phyloP scores from a whole-genome alignment of 257 asterid genomes.

The Nicotiana tabacum region DNA sequence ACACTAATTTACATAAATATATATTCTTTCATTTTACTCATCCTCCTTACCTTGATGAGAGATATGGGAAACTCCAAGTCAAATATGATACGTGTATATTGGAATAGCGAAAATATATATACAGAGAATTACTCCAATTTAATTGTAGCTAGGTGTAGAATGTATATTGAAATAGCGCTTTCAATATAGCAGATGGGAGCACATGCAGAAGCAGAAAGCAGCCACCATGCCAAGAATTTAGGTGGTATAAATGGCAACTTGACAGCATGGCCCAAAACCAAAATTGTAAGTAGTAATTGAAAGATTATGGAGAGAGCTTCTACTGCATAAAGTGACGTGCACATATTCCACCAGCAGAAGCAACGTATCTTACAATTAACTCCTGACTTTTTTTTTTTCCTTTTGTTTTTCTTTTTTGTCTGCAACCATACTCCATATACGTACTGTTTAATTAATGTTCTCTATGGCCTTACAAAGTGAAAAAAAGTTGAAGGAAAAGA shows the following conservation, averaged over 20 bases:
- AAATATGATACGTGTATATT: not conserved
- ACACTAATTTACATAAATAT: not conserved
- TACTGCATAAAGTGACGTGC: not conserved
- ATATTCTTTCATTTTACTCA: not conserved
- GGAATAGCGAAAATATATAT: not conserved
- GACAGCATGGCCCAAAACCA: constrained; percentile 11
- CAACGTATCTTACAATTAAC: constrained; percentile 4
- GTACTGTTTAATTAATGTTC: not conserved
- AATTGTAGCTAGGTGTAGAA: not conserved
- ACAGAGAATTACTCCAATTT: not conserved
- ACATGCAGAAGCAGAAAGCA: constrained; percentile 16
- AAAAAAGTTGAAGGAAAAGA: not conserved
- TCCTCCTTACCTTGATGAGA: not conserved
- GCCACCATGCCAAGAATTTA: constrained; percentile 11
- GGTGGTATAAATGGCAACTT: not conserved
- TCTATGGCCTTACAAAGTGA: not conserved
- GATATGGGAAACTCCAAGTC: not conserved
- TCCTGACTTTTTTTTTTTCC: not conserved
- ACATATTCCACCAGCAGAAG: not conserved
- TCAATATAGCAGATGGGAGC: constrained; percentile 9
- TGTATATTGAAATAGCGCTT: not conserved
- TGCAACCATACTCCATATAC: not conserved
- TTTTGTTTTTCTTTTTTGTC: not conserved
- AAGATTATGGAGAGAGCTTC: not conserved
- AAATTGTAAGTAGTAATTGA: not conserved